Conservation (phyloP, 306 rosid species). For the Rosa rugosa region DNA sequence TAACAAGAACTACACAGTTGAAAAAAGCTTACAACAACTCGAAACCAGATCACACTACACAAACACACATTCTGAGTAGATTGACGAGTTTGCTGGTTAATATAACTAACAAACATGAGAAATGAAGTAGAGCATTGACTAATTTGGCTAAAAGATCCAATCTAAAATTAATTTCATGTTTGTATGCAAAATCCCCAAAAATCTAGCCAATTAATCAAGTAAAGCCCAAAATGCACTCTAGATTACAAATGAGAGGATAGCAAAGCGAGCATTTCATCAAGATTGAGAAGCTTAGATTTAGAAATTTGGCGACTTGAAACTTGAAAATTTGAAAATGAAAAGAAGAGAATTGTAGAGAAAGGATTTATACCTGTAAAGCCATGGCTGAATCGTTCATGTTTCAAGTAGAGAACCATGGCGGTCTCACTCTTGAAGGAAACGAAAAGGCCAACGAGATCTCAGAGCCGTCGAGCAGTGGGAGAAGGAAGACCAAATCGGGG, state of each 20-base stretch:
- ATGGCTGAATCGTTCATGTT: too few species aligned
- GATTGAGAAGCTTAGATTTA: not conserved
- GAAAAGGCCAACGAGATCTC: not conserved
- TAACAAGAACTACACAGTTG: too few species aligned
- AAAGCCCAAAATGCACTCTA: not conserved
- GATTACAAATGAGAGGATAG: not conserved
- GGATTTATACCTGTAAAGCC: too few species aligned
- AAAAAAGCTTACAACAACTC: too few species aligned
- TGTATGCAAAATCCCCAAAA: not conserved
- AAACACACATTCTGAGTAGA: too few species aligned
- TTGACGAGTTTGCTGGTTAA: too few species aligned
- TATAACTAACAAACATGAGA: too few species aligned
- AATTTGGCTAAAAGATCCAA: not conserved
- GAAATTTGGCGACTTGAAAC: too few species aligned
- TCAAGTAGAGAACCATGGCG: not conserved
- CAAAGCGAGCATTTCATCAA: not conserved
- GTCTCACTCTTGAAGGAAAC: too few species aligned
- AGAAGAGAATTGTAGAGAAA: too few species aligned
- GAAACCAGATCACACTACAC: too few species aligned
- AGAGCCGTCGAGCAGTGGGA: not conserved
- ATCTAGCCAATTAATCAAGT: not conserved
- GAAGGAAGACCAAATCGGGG: not conserved
- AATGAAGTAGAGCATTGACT: not conserved
- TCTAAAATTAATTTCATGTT: not conserved
- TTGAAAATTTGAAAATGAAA: too few species aligned